Evolutionary conservation across 768 basidiomycete genomes (phyloP).

Genomic region (Nevesoporus exiguus): DNA sequence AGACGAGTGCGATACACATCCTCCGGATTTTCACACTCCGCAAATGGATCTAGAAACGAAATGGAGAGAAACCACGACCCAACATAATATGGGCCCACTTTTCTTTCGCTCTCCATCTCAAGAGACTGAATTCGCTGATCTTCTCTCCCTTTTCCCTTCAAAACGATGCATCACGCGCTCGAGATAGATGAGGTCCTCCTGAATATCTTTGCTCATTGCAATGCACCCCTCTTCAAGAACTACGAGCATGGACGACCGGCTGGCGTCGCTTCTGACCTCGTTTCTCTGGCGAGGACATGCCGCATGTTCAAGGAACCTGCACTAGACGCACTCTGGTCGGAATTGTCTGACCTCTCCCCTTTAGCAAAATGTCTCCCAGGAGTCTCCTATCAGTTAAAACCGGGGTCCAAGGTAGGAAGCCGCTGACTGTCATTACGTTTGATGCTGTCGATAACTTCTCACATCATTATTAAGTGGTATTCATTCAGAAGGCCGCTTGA

Average conservation of each 20-base stretch:
- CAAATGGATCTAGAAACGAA: background rate
- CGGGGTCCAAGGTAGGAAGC: background rate
- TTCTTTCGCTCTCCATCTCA: background rate
- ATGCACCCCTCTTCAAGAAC: background rate
- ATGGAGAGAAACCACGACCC: background rate
- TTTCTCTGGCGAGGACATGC: conserved; percentile 15
- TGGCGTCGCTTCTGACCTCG: conserved; percentile 6
- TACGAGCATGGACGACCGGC: background rate
- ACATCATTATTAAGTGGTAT: conserved; percentile 1
- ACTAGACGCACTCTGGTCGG: conserved; percentile 16
- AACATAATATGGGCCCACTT: background rate
- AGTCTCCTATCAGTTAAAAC: background rate
- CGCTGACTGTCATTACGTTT: background rate
- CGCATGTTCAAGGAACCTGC: conserved; percentile 19
- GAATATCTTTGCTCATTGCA: conserved; percentile 13
- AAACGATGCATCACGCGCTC: conserved; percentile 3
- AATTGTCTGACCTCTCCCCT: conserved; percentile 11
- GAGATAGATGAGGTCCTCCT: conserved; percentile 8
- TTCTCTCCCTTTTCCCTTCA: no score
- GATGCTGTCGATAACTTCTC: background rate
- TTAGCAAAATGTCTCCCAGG: conserved; percentile 12
- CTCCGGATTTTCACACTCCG: background rate
- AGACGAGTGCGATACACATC: background rate
- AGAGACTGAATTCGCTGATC: background rate
- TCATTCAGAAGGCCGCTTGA: conserved; percentile 2